phyloP scores from a whole-genome alignment of 192 early-diverging fungal genomes.

The Umbelopsis sp. region DNA sequence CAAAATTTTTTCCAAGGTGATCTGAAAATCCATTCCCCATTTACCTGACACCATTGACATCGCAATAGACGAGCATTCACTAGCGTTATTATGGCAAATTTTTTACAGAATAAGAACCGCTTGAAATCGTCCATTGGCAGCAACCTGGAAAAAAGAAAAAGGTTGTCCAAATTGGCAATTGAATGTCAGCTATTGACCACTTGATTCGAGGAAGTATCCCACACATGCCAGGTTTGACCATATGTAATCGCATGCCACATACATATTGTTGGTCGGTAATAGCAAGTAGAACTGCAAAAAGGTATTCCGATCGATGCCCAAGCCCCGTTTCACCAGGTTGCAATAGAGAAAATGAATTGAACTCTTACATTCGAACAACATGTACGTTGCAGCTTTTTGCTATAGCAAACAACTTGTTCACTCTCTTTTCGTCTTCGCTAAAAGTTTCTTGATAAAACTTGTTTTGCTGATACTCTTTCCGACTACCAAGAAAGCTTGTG shows the following conservation, averaged over 20 bases:
- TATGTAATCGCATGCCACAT: too few species aligned
- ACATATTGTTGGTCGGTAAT: too few species aligned
- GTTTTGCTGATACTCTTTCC: conserved; percentile 67
- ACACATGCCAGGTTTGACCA: too few species aligned
- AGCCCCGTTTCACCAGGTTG: too few species aligned
- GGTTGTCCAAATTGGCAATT: too few species aligned
- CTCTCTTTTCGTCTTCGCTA: conserved; percentile 69
- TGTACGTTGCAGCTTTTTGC: conserved; percentile 71
- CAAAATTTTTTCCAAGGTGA: neutral
- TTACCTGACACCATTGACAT: conserved; percentile 67
- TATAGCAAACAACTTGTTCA: conserved; percentile 75
- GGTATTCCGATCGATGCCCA: too few species aligned
- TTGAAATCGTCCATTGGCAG: conserved; percentile 83
- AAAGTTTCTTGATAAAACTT: conserved; percentile 73
- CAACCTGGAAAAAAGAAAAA: conserved; percentile 31
- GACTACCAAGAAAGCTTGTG: conserved; percentile 82
- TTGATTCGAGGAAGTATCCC: too few species aligned
- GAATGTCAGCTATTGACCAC: too few species aligned
- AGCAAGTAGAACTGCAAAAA: too few species aligned
- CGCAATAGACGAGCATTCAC: conserved; percentile 68
- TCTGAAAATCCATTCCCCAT: neutral
- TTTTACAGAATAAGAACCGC: conserved; percentile 74
- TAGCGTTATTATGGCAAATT: conserved; percentile 78
- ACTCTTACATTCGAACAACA: conserved; percentile 67
- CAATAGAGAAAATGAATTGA: too few species aligned